phyloP scores from a whole-genome alignment of 139 green algal genomes.

The Coelastrella sp. region DNA sequence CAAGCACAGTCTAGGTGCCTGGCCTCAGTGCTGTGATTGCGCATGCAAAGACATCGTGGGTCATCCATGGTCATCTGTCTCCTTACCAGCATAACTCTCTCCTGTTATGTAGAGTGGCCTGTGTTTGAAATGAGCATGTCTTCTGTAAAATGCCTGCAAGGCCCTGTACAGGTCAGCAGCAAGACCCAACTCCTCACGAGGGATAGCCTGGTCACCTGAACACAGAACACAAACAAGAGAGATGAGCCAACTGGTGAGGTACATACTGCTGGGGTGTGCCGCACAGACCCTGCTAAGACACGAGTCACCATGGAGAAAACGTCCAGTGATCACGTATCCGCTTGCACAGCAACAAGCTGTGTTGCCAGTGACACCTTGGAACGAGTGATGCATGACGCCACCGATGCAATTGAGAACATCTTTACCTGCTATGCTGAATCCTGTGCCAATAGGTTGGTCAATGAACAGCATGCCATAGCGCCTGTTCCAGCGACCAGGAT shows the following conservation, averaged over 20 bases:
- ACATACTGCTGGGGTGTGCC: no score
- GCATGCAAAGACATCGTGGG: no score
- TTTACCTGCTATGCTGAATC: constrained; percentile 54
- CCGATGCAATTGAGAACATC: neutral
- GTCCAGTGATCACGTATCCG: no score
- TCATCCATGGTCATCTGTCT: neutral
- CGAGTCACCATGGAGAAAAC: no score
- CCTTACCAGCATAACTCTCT: constrained; percentile 51
- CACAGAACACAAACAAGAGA: no score
- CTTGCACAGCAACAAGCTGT: no score
- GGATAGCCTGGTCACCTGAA: constrained; percentile 57
- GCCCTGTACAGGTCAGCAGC: constrained; percentile 61
- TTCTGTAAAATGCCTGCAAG: constrained; percentile 61
- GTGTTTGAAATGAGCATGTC: constrained; percentile 31
- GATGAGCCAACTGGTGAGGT: no score
- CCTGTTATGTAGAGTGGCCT: constrained; percentile 57
- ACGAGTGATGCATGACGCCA: no score
- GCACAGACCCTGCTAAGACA: no score
- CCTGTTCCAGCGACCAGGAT: constrained; percentile 58
- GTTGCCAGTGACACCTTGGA: no score
- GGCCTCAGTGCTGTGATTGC: no score
- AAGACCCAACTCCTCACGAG: constrained; percentile 57
- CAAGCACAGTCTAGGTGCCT: no score
- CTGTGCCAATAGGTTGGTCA: constrained; percentile 66
- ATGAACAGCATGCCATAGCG: constrained; percentile 58